Evolutionary conservation across 2,329 filamentous ascomycete species (phyloP).

Genomic region (Stagonosporopsis rhizophila): DNA sequence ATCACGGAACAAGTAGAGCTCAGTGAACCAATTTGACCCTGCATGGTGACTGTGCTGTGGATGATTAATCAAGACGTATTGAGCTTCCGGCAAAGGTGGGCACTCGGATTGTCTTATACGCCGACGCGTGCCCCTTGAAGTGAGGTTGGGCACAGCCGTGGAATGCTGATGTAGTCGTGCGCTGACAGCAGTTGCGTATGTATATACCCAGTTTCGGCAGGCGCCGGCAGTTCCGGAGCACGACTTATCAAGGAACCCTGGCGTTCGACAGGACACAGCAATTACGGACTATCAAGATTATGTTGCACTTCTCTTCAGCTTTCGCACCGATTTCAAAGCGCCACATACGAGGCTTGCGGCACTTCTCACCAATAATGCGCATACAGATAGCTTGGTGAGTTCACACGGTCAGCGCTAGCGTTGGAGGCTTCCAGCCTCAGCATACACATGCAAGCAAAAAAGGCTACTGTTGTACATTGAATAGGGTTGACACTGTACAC

Average conservation of each 20-base stretch:
- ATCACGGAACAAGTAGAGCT: background rate
- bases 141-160: background rate
- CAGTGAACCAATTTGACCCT: background rate
- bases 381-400: background rate
- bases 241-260: background rate
- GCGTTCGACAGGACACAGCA: background rate
- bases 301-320: background rate
- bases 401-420: constrained; percentile 6
- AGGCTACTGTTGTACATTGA: background rate
- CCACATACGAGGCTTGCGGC: background rate
- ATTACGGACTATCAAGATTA: background rate
- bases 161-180: background rate
- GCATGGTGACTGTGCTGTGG: background rate
- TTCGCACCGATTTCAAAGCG: background rate
- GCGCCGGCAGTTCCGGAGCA: constrained; percentile 1
- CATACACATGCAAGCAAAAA: background rate
- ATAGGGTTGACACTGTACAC: background rate
- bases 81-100: constrained; percentile 2
- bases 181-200: background rate
- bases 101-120: background rate
- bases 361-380: background rate
- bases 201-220: constrained; percentile 4
- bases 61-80: too few species aligned
- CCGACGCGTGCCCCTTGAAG: background rate
- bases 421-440: background rate